Percentiles rank a stretch among this genome's conserved stretches.
phyloP scores from a whole-genome alignment of 2,329 filamentous ascomycete species.

The Fusarium sp. region DNA sequence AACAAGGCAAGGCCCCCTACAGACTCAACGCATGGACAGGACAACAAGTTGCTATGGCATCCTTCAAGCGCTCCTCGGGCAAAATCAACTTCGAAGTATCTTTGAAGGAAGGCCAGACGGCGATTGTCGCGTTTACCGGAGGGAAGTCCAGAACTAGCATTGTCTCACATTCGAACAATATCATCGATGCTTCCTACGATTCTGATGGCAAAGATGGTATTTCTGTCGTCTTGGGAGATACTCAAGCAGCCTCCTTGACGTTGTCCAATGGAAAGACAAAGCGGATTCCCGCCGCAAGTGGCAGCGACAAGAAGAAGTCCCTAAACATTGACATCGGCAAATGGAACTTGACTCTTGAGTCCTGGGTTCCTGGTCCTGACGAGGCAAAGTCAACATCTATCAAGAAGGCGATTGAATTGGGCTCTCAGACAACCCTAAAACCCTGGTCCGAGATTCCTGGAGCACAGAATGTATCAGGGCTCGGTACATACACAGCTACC shows the following conservation, averaged over 20 bases:
- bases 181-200: neutral
- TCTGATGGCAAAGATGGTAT: neutral
- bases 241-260: accelerated
- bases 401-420: neutral
- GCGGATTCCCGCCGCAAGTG: accelerated
- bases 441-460: neutral
- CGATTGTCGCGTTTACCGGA: neutral
- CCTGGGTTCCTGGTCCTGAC: neutral
- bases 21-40: neutral
- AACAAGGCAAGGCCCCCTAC: neutral
- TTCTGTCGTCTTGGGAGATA: neutral
- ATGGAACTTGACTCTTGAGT: neutral
- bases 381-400: neutral
- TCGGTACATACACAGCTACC: neutral
- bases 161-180: accelerated
- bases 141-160: neutral
- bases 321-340: accelerated
- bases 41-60: neutral
- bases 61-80: accelerated
- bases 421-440: neutral
- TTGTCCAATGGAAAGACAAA: neutral
- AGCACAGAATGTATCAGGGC: accelerated
- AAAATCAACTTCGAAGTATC: neutral
- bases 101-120: accelerated
- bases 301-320: neutral